phyloP scores from a whole-genome alignment of 257 asterid species.

The Solanum chmielewskii region DNA sequence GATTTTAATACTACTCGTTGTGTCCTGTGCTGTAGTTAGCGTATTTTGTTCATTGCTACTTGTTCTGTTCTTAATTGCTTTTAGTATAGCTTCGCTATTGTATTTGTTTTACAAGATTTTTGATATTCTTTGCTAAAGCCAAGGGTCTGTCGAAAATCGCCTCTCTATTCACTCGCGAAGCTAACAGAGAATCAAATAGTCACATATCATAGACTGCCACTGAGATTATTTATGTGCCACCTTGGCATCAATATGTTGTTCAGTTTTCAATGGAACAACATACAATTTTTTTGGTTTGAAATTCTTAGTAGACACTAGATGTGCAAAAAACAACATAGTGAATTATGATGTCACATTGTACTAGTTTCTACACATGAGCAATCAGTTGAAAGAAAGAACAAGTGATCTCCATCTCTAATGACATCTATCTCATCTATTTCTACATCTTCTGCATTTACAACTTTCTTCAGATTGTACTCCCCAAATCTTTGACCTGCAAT shows the following conservation, averaged over 20 bases:
- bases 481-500: slow-evolving; percentile 72
- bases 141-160: not conserved
- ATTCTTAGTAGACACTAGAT: not conserved
- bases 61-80: not conserved
- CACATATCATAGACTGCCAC: not conserved
- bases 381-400: slow-evolving; percentile 40
- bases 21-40: not conserved
- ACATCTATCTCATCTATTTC: slow-evolving; percentile 69
- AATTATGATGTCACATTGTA: not conserved
- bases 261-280: not conserved
- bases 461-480: slow-evolving; percentile 31
- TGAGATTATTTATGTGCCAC: not conserved
- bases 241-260: not conserved
- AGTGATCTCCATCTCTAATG: slow-evolving; percentile 79
- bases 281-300: not conserved
- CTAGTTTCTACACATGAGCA: slow-evolving; percentile 4
- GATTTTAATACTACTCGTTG: not conserved
- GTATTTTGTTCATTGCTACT: not conserved
- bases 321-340: not conserved
- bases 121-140: not conserved
- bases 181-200: not conserved
- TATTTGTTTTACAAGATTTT: not conserved
- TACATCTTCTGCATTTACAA: slow-evolving; percentile 60
- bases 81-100: not conserved
- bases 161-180: not conserved